Evolutionary conservation across 2,329 filamentous ascomycete species (phyloP), one percentile per base, ranked within the genome.

Genomic region (Aureobasidium sp.): DNA sequence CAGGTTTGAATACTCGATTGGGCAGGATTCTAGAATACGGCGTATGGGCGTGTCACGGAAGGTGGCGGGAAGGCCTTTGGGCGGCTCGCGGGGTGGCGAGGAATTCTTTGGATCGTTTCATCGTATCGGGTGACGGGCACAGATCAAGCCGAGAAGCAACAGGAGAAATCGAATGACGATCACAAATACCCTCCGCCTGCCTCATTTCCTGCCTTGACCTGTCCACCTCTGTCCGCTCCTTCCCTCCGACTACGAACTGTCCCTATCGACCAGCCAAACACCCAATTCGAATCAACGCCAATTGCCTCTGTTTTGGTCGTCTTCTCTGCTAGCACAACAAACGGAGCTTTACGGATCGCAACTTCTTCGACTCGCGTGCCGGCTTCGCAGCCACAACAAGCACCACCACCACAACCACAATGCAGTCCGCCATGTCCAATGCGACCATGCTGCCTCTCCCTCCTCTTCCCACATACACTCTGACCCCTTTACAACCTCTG

Each of bases 391-490:
- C 50, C 50, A 54, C 25, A 54, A 54, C 50, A 54, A 54, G 47
- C 47, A 50, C 47, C 25, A 17, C 4, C 35, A 38, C n/a, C 35
- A 38, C 15, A 17, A 25, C 13, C 42, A 46, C 43, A 10, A 50
- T 50, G 47, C 49, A 53, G 33, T 40, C 49, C 50, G 63, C 38
- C 60, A 72, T 72, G 70, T 66, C 65, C 47, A 72, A 71, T 61
- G 57, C 67, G 38, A 86, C 82, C 69, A 82, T 97, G 57, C 54
- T 35, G 29, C 13, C 37, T 17, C 55, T 58, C 4, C 92, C 93
- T 67, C 89, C 92, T 57, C 85, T 97, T 46, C 93, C 94, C 51
- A 75, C 81, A n/a, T 96, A 95, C 78, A 84, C 84, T 25, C 78
- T 94, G 60, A 79, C 79, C 65, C 84, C 85, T 9, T 84, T 87